Evolutionary conservation across 805 yeast genomes (phyloP).

Genomic region (Lachancea mirantina): DNA sequence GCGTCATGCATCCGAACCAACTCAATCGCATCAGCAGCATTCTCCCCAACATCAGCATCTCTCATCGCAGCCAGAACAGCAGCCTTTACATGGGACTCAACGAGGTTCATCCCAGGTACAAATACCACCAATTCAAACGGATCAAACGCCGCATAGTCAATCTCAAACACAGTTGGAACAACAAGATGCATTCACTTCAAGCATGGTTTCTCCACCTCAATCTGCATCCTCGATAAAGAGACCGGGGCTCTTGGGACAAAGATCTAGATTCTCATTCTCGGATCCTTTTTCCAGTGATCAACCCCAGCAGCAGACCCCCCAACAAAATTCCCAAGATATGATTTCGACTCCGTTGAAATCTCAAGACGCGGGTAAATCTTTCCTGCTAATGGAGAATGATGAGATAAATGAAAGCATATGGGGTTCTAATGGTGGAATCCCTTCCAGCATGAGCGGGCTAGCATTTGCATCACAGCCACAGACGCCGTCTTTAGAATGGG

Average conservation of each 20-base stretch:
- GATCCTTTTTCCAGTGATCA: constrained; percentile 47
- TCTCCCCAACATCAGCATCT: constrained; percentile 5
- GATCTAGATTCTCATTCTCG: constrained; percentile 63
- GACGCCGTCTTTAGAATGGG: constrained; percentile 30
- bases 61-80: constrained; percentile 1
- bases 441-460: constrained; percentile 26
- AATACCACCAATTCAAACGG: no score
- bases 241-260: constrained; percentile 48
- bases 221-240: constrained; percentile 38
- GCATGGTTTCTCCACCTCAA: constrained; percentile 17
- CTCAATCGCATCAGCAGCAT: constrained; percentile 3
- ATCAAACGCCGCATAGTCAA: constrained; percentile 3
- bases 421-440: constrained; percentile 27
- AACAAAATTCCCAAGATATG: constrained; percentile 9
- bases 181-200: constrained; percentile 14
- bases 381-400: constrained; percentile 35
- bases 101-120: no score
- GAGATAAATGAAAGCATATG: constrained; percentile 31
- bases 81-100: constrained; percentile 1
- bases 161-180: constrained; percentile 9
- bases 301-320: constrained; percentile 15
- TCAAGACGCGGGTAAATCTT: constrained; percentile 36
- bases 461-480: constrained; percentile 24
- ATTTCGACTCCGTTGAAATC: constrained; percentile 15
- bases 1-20: constrained; percentile 9